Conservation (phyloP, 2,329 filamentous ascomycete genomes). For the Aspergillus spinulosporus region DNA sequence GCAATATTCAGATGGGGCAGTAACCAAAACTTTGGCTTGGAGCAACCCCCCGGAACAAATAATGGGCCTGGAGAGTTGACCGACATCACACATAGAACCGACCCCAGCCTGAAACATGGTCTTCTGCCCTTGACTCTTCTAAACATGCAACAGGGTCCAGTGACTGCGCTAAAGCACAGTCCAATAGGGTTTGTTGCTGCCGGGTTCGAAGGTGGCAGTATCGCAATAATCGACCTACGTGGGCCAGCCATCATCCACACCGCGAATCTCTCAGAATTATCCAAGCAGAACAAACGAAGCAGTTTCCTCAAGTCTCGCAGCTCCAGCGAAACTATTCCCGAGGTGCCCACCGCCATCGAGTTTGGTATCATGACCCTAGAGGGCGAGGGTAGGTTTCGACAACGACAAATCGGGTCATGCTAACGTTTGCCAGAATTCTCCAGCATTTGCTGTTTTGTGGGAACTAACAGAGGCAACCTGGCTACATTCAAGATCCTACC, state of each 20-base stretch:
- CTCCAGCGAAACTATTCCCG: conserved; percentile 53
- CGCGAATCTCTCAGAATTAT: conserved; percentile 69
- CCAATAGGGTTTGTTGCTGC: conserved; percentile 89
- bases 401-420: conserved; percentile 4
- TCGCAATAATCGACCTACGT: conserved; percentile 83
- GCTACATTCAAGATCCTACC: conserved; percentile 90
- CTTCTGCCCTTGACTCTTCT: conserved; percentile 78
- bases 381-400: conserved; percentile 63
- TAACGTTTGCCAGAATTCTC: conserved; percentile 66
- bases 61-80: conserved; percentile 69
- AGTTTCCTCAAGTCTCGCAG: conserved; percentile 64
- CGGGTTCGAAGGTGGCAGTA: conserved; percentile 77
- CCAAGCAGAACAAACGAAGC: conserved; percentile 71
- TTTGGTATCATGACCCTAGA: conserved; percentile 94
- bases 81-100: conserved; percentile 70
- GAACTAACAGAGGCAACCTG: conserved; percentile 80
- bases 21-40: conserved; percentile 71
- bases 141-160: conserved; percentile 77
- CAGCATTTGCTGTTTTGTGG: conserved; percentile 88
- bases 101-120: conserved; percentile 73
- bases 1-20: conserved; percentile 84
- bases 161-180: conserved; percentile 79
- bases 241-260: conserved; percentile 83
- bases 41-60: conserved; percentile 55
- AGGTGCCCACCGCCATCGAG: conserved; percentile 80